Conservation (phyloP, 2,329 filamentous ascomycete genomes). For the Penicillium sp. region DNA sequence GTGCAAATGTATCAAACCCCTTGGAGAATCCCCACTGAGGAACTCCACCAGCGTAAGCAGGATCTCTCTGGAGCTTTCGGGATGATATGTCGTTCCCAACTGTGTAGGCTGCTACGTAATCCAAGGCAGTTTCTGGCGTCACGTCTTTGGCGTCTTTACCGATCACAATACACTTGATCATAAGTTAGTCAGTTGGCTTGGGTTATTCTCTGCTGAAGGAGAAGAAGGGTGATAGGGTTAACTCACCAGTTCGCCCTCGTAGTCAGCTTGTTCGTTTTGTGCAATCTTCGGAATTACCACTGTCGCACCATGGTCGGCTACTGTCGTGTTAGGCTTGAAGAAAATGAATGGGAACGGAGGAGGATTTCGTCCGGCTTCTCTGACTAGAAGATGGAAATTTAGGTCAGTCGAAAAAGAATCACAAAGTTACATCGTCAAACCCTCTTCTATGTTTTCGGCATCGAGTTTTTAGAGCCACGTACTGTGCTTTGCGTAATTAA, state of each 20-base stretch:
- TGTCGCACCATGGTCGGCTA: constrained; percentile 57
- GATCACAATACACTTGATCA: constrained; percentile 3
- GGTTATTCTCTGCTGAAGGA: too few species aligned
- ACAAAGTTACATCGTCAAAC: too few species aligned
- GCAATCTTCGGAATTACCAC: constrained; percentile 62
- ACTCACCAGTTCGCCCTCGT: constrained; percentile 69
- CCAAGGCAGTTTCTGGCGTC: constrained; percentile 45
- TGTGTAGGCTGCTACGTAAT: constrained; percentile 64
- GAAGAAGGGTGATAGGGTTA: too few species aligned
- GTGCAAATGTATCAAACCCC: constrained; percentile 65
- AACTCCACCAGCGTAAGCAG: constrained; percentile 46
- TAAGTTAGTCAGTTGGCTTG: background rate
- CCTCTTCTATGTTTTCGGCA: too few species aligned
- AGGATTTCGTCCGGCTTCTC: constrained; percentile 48
- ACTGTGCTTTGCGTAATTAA: constrained; percentile 60
- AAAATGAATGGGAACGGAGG: constrained; percentile 65
- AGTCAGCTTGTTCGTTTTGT: constrained; percentile 62
- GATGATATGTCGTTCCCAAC: constrained; percentile 66
- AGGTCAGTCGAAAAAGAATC: too few species aligned
- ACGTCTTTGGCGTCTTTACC: constrained; percentile 38
- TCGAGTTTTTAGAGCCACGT: too few species aligned
- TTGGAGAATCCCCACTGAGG: constrained; percentile 63
- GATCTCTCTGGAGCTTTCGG: constrained; percentile 63
- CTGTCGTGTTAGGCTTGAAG: constrained; percentile 62
- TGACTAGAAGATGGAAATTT: constrained; percentile 33